Evolutionary conservation across 2,329 filamentous ascomycete genomes (phyloP).

Genomic region (Aureobasidium sp.): DNA sequence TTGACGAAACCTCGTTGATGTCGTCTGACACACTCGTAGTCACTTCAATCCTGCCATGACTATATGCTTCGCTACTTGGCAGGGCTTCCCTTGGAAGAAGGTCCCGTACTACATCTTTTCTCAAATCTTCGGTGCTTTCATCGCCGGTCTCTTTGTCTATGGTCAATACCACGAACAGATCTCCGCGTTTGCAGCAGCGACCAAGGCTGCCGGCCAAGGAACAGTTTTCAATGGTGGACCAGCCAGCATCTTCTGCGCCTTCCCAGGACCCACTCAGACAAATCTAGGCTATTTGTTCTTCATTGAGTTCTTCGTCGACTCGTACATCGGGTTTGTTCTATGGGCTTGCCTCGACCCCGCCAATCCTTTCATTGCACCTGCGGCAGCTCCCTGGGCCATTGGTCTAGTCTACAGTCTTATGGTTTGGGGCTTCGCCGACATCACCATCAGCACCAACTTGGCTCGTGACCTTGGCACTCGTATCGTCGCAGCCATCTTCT

Average conservation of each 20-base stretch:
- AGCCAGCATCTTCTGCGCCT: slow-evolving; percentile 49
- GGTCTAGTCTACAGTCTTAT: slow-evolving; percentile 47
- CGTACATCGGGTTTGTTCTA: slow-evolving; percentile 51
- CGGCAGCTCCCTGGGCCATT: slow-evolving; percentile 46
- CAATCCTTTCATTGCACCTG: slow-evolving; percentile 49
- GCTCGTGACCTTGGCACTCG: slow-evolving; percentile 54
- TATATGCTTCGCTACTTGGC: slow-evolving; percentile 41
- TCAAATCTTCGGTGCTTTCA: slow-evolving; percentile 51
- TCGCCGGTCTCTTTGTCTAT: slow-evolving; percentile 49
- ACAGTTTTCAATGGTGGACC: slow-evolving; percentile 43
- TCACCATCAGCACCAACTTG: slow-evolving; percentile 51
- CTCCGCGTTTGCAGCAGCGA: slow-evolving; percentile 32
- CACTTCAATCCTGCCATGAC: slow-evolving; percentile 32
- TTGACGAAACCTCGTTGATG: slow-evolving; percentile 16
- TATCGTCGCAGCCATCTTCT: slow-evolving; percentile 53
- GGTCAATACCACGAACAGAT: slow-evolving; percentile 51
- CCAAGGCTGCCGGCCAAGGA: slow-evolving; percentile 32
- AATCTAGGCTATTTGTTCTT: slow-evolving; percentile 52
- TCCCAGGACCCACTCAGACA: slow-evolving; percentile 44
- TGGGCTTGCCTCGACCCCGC: slow-evolving; percentile 52
- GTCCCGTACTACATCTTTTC: slow-evolving; percentile 51
- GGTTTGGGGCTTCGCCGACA: slow-evolving; percentile 50
- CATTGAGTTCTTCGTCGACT: slow-evolving; percentile 53
- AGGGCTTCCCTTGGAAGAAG: slow-evolving; percentile 51
- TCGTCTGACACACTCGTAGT: slow-evolving; percentile 2